phyloP scores from a whole-genome alignment of 768 basidiomycete genomes.

The Lanmaoa rubissima region DNA sequence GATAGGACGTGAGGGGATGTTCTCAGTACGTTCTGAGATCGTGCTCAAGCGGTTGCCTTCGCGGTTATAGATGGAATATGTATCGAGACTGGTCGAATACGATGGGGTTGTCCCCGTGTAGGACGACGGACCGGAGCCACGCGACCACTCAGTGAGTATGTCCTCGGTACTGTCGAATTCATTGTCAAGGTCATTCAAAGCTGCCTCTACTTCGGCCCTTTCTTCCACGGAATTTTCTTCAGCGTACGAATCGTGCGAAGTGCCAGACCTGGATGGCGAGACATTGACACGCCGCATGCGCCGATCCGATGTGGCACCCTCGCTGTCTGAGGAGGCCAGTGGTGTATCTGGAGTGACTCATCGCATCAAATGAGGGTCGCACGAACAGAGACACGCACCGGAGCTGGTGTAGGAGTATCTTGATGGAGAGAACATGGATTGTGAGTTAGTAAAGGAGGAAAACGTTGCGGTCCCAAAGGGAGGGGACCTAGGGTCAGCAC shows the following conservation, averaged over 20 bases:
- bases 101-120: constrained; percentile 34
- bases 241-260: constrained; percentile 51
- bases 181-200: constrained; percentile 63
- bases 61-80: constrained; percentile 38
- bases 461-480: constrained; percentile 59
- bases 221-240: constrained; percentile 52
- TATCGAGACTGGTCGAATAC: constrained; percentile 37
- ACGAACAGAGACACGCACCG: constrained; percentile 37
- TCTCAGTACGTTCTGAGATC: constrained; percentile 78
- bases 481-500: constrained; percentile 57
- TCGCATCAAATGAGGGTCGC: background rate
- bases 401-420: constrained; percentile 57
- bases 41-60: constrained; percentile 60
- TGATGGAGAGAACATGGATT: constrained; percentile 58
- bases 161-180: constrained; percentile 67
- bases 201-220: constrained; percentile 60
- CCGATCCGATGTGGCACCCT: constrained; percentile 44
- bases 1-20: constrained; percentile 55
- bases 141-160: constrained; percentile 65
- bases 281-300: constrained; percentile 54
- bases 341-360: constrained; percentile 38
- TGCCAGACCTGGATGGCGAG: constrained; percentile 47
- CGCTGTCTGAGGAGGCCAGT: constrained; percentile 46
- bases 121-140: constrained; percentile 34
- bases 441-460: constrained; percentile 49